phyloP scores from a whole-genome alignment of 176 grass and related monocot genomes.

The Phoenix dactylifera region DNA sequence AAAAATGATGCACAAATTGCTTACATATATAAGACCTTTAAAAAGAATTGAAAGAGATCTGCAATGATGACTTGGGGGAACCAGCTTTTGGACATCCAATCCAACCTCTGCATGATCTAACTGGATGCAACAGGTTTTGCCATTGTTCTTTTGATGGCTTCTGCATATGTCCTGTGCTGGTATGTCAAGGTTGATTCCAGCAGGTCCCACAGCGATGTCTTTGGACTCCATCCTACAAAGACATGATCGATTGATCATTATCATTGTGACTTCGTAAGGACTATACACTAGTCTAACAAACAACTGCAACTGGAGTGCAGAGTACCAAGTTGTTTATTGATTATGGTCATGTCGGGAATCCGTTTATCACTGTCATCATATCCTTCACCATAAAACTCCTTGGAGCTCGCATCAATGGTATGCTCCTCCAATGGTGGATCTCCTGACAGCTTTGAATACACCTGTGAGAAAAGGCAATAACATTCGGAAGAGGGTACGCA shows the following conservation, averaged over 20 bases:
- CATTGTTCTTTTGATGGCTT: conserved; percentile 63
- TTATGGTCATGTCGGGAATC: conserved; percentile 78
- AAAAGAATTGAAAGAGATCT: too few relatives aligned
- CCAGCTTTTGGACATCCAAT: too few relatives aligned
- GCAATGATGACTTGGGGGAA: too few relatives aligned
- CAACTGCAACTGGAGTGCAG: background rate
- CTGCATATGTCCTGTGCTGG: conserved; percentile 90
- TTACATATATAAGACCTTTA: too few relatives aligned
- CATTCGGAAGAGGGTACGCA: background rate
- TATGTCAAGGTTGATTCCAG: conserved; percentile 86
- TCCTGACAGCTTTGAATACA: conserved; percentile 68
- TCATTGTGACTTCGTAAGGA: background rate
- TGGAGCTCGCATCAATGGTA: conserved; percentile 65
- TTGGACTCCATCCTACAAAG: conserved; percentile 79
- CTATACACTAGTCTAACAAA: background rate
- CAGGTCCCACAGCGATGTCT: conserved; percentile 81
- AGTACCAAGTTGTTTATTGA: conserved; percentile 92
- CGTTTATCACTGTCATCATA: conserved; percentile 91
- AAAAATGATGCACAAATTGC: too few relatives aligned
- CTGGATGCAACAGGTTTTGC: conserved; percentile 44
- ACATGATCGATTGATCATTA: background rate
- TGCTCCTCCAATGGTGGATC: conserved; percentile 58
- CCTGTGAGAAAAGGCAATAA: conserved; percentile 28
- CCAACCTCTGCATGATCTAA: conserved; percentile 23
- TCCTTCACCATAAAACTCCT: conserved; percentile 89